Evolutionary conservation across 352 stramenopile species (phyloP).

Genomic region (Thalassiosira hispida): DNA sequence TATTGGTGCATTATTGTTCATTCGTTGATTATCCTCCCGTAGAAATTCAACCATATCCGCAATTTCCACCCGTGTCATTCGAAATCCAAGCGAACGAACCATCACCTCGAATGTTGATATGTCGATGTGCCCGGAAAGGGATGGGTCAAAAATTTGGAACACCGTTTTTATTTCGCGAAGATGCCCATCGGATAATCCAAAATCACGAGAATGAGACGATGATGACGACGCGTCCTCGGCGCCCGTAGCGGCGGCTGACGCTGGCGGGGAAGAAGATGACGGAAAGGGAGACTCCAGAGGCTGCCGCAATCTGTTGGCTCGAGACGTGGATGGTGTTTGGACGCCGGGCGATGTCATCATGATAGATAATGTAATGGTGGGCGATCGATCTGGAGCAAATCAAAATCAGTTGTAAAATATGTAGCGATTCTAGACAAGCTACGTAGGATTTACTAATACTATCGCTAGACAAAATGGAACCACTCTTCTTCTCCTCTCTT

Average conservation of each 20-base stretch:
- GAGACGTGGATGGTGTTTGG: neutral
- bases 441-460: no score
- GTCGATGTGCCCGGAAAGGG: constrained; percentile 26
- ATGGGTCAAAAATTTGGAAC: constrained; percentile 43
- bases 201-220: no score
- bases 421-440: no score
- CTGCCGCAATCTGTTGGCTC: neutral
- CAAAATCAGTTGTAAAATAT: no score
- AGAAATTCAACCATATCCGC: neutral
- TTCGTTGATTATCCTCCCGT: constrained; percentile 3
- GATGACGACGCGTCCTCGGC: neutral
- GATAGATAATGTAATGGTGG: no score
- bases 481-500: no score
- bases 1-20: neutral
- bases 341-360: neutral
- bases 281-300: constrained; percentile 25
- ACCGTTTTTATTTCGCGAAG: constrained; percentile 33
- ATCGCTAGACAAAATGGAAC: no score
- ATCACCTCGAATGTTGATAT: constrained; percentile 25
- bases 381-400: no score
- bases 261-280: neutral
- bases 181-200: no score
- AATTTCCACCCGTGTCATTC: constrained; percentile 29
- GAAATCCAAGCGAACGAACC: constrained; percentile 27
- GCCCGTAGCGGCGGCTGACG: neutral